Conservation (phyloP, 139 green algal species). For the Gonium pectorale region DNA sequence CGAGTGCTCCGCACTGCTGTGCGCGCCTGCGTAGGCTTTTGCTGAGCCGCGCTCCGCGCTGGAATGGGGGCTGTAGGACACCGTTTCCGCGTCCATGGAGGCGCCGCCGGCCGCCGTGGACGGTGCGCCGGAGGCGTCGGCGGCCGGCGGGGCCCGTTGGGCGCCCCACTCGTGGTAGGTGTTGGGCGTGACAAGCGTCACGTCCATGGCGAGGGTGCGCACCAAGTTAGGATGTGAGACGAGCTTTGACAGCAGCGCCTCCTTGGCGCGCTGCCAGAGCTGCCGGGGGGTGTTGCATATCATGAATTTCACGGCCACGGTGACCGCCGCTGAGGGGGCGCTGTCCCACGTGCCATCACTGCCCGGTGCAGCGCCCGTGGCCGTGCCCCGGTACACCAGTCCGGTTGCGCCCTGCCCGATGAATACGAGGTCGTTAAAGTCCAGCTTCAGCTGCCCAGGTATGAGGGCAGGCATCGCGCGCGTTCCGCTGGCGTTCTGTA, state of each 20-base stretch:
- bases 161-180: conserved; percentile 37
- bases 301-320: conserved; percentile 44
- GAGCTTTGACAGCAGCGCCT: conserved; percentile 34
- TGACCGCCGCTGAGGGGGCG: background rate
- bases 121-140: background rate
- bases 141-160: background rate
- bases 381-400: conserved; percentile 14
- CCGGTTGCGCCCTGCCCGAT: conserved; percentile 26
- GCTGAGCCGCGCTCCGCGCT: too few species aligned
- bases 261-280: conserved; percentile 44
- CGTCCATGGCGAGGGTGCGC: conserved; percentile 41
- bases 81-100: background rate
- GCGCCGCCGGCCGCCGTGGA: background rate
- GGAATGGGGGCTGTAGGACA: too few species aligned
- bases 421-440: background rate
- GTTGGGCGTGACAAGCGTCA: conserved; percentile 30
- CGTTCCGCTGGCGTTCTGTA: too few species aligned
- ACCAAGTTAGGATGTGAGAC: conserved; percentile 38
- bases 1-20: too few species aligned
- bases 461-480: background rate
- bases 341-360: background rate
- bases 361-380: background rate
- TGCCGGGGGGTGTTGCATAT: conserved; percentile 44
- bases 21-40: too few species aligned
- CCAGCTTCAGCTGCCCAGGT: background rate